Percentiles rank a stretch among this genome's conserved stretches.
Evolutionary conservation across 78 protist genomes (phyloP).

Genomic region (Dictyostelium citrinum): DNA sequence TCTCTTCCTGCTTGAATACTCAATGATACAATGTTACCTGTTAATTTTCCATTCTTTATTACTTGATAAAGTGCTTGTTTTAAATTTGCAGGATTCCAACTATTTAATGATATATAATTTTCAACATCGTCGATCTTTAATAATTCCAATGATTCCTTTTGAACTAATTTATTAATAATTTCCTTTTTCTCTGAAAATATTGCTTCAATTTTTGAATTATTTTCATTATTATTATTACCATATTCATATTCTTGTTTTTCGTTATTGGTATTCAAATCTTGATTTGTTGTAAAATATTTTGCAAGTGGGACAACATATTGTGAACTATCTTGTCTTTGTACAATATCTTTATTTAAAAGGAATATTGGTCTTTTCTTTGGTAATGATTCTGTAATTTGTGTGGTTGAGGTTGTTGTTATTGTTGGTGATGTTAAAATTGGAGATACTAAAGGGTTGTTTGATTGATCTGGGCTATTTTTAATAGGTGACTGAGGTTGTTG

Average conservation of each 20-base stretch:
- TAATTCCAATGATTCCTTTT: slow-evolving; percentile 21
- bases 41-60: slow-evolving; percentile 32
- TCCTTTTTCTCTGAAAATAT: not conserved
- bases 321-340: not conserved
- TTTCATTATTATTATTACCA: not conserved
- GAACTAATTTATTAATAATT: not conserved
- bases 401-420: not conserved
- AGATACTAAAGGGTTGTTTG: not conserved
- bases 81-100: slow-evolving; percentile 22
- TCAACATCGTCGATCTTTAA: slow-evolving; percentile 22
- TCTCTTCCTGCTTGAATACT: slow-evolving; percentile 53
- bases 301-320: not conserved
- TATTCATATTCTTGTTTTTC: not conserved
- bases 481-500: not conserved
- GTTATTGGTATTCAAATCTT: not conserved
- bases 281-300: not conserved
- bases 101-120: slow-evolving; percentile 19
- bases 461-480: not conserved
- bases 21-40: slow-evolving; percentile 36
- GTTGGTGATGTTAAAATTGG: not conserved
- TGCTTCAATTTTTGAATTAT: not conserved
- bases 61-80: slow-evolving; percentile 5
- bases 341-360: not conserved
- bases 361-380: slow-evolving; percentile 7
- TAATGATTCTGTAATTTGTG: not conserved